Percentiles rank a stretch among this genome's conserved stretches.
These are phyloP conservation scores for Hysterium pulicare DNA, from an alignment of 2,329 filamentous ascomycete genomes.

Conservation along the genomic window DNA sequence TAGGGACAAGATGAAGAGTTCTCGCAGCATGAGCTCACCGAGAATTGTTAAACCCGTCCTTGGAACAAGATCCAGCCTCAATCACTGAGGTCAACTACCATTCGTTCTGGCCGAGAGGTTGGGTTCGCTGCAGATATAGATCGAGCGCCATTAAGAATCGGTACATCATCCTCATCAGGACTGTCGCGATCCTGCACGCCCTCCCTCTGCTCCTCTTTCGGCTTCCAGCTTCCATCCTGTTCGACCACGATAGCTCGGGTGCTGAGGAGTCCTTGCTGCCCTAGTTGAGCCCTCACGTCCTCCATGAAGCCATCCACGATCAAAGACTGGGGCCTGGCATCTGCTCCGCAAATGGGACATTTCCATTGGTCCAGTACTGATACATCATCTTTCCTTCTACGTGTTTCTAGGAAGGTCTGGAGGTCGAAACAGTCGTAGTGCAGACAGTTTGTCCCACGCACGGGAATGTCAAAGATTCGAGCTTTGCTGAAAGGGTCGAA, in stretches of 20 bases:
- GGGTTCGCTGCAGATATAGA: neutral
- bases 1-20: no score
- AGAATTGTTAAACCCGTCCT: no score
- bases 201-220: constrained; percentile 36
- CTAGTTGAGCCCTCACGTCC: constrained; percentile 57
- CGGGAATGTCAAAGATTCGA: constrained; percentile 64
- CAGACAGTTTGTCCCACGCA: constrained; percentile 64
- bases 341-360: constrained; percentile 77
- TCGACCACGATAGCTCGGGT: constrained; percentile 62
- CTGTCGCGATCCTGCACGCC: constrained; percentile 12
- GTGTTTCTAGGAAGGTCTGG: constrained; percentile 65
- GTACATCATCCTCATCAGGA: constrained; percentile 7
- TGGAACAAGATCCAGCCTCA: no score
- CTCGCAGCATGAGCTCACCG: no score
- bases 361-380: constrained; percentile 69
- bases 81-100: constrained; percentile 11
- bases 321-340: constrained; percentile 71
- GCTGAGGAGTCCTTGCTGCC: constrained; percentile 46
- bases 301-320: constrained; percentile 71
- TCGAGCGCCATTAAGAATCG: neutral
- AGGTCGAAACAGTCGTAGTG: constrained; percentile 92
- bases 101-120: neutral
- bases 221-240: constrained; percentile 63
- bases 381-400: constrained; percentile 15
- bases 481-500: constrained; percentile 46